phyloP scores from a whole-genome alignment of 176 grass and related monocot species.

The Oryza officinalis region DNA sequence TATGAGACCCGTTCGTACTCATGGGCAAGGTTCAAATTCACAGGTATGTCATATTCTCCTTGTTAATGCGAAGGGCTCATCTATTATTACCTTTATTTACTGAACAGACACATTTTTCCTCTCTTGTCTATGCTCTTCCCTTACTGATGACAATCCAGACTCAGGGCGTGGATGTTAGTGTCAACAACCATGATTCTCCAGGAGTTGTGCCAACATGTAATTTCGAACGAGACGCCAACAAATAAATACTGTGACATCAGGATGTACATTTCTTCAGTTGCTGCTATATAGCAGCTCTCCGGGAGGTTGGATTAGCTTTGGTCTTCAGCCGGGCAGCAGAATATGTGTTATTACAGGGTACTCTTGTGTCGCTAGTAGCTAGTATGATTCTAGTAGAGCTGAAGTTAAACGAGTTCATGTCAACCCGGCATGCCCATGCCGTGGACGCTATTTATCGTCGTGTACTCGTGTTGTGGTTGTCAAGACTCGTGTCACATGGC shows the following conservation, averaged over 20 bases:
- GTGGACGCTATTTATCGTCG: constrained; percentile 9
- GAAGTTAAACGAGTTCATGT: constrained; percentile 36
- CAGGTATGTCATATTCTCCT: constrained; percentile 52
- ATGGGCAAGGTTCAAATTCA: constrained; percentile 74
- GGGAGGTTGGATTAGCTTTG: constrained; percentile 22
- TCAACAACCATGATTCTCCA: constrained; percentile 66
- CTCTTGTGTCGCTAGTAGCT: neutral
- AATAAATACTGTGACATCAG: constrained; percentile 12
- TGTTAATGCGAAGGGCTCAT: neutral
- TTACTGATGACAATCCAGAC: constrained; percentile 51
- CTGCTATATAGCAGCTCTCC: constrained; percentile 1
- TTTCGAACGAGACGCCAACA: constrained; percentile 42
- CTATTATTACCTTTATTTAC: neutral
- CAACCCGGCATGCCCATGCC: constrained; percentile 34
- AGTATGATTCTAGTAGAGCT: constrained; percentile 22
- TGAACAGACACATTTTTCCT: neutral
- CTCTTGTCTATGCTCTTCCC: neutral
- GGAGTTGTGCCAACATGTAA: constrained; percentile 61
- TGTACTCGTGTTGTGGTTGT: constrained; percentile 11
- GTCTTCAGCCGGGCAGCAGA: neutral
- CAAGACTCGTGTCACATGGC: neutral
- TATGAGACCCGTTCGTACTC: constrained; percentile 61
- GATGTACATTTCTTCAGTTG: constrained; percentile 46
- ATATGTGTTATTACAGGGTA: constrained; percentile 16
- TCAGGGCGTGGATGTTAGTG: constrained; percentile 52